A percentile compares a stretch with the other conserved stretches of the same genome.
phyloP scores from a whole-genome alignment of 2,329 filamentous ascomycete species.

The Didymosphaeria variabile region DNA sequence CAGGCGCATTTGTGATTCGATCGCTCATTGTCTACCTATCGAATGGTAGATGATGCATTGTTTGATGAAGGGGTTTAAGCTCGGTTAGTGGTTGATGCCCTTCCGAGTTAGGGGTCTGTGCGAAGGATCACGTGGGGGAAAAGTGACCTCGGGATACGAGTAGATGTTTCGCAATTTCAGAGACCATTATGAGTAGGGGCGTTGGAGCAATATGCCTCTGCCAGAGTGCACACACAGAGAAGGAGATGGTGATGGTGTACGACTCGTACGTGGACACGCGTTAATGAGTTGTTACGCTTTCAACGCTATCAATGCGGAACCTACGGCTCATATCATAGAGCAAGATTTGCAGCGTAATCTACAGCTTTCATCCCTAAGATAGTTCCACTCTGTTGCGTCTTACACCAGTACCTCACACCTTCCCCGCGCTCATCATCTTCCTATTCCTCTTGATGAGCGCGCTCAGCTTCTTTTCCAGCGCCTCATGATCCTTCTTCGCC shows the following conservation, averaged over 20 bases:
- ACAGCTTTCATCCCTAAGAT: not conserved
- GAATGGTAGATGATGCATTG: slow-evolving; percentile 5
- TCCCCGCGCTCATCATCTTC: slow-evolving; percentile 33
- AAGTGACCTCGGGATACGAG: not conserved
- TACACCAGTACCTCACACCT: not conserved
- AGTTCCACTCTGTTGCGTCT: not conserved
- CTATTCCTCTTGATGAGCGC: slow-evolving; percentile 49
- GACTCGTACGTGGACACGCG: no score
- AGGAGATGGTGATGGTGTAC: no score
- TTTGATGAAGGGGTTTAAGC: not conserved
- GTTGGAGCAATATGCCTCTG: not conserved
- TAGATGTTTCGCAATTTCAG: not conserved
- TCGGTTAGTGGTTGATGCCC: not conserved
- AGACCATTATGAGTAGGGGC: not conserved
- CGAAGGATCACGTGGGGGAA: not conserved
- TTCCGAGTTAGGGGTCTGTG: slow-evolving; percentile 4
- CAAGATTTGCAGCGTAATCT: not conserved
- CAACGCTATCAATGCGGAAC: no score
- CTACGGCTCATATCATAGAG: not conserved
- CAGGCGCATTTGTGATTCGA: not conserved
- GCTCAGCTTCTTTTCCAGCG: slow-evolving; percentile 47
- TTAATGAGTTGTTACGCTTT: no score
- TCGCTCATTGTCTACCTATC: slow-evolving; percentile 5
- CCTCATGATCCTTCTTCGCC: slow-evolving; percentile 48
- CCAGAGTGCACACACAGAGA: no score